phyloP scores from a whole-genome alignment of 441 rosid species.

The Viola pubescens region DNA sequence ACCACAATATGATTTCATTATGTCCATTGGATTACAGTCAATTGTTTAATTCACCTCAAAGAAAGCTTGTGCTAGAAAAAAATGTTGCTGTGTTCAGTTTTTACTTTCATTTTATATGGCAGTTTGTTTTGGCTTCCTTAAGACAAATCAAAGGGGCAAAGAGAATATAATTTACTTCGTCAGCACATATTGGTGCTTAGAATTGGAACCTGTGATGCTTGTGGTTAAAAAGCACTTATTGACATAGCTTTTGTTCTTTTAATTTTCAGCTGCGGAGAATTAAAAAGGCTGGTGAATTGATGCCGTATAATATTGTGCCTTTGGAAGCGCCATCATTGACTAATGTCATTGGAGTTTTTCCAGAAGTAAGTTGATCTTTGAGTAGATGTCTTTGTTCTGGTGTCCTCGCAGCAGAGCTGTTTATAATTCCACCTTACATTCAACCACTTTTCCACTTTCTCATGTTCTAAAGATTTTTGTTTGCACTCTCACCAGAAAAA shows the following conservation, averaged over 20 bases:
- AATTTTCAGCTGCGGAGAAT: slow-evolving; percentile 63
- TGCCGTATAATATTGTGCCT: slow-evolving; percentile 88
- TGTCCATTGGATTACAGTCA: neutral
- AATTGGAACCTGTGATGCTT: neutral
- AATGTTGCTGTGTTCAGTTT: neutral
- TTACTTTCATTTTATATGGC: neutral
- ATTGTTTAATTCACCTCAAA: neutral
- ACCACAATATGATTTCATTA: neutral
- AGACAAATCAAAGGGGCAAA: neutral
- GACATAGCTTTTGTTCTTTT: slow-evolving; percentile 14
- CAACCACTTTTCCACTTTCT: neutral
- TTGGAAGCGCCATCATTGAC: slow-evolving; percentile 81
- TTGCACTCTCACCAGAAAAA: too few species aligned
- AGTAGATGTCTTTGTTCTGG: slow-evolving; percentile 2
- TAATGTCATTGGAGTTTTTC: slow-evolving; percentile 81
- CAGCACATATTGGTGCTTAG: neutral
- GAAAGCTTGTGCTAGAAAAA: neutral
- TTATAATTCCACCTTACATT: neutral
- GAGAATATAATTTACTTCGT: neutral
- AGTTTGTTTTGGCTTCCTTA: neutral
- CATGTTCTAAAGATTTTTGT: neutral
- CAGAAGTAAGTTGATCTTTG: slow-evolving; percentile 61
- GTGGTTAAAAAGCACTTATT: neutral
- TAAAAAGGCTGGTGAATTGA: slow-evolving; percentile 69
- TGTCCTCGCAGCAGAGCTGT: neutral